Conservation (phyloP, 495 filamentous ascomycete genomes). For the Podospora pseudopauciseta region DNA sequence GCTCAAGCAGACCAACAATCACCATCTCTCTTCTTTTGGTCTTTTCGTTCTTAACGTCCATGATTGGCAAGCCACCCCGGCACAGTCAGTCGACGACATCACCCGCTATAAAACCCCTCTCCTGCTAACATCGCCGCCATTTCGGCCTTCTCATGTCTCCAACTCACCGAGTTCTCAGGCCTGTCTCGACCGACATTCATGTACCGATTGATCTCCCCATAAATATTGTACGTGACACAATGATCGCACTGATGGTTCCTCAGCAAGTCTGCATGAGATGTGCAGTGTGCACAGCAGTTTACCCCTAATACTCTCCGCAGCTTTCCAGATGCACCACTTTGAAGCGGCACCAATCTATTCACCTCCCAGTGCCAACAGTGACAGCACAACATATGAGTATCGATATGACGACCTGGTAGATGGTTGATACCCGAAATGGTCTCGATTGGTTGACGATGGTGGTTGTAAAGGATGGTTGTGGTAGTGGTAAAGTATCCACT, state of each 20-base stretch:
- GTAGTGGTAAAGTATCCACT: background rate
- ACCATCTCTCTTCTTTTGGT: too few relatives aligned
- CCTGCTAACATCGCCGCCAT: background rate
- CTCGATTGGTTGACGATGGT: background rate
- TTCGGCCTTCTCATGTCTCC: slow-evolving; percentile 1
- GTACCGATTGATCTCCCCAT: background rate
- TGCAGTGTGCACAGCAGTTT: background rate
- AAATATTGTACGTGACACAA: background rate
- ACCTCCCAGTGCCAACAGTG: slow-evolving; percentile 2
- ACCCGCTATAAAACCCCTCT: background rate
- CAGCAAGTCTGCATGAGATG: background rate
- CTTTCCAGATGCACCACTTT: background rate
- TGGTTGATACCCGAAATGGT: background rate
- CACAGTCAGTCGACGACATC: too few relatives aligned
- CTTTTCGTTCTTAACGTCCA: too few relatives aligned
- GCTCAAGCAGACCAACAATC: too few relatives aligned
- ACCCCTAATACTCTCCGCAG: background rate
- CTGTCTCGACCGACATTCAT: background rate
- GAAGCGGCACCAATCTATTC: background rate
- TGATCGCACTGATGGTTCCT: background rate
- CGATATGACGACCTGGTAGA: background rate
- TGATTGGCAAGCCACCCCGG: too few relatives aligned
- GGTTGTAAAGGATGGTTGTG: background rate
- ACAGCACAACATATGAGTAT: background rate
- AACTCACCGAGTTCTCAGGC: background rate